Percentiles rank a stretch among this genome's conserved stretches.
Conservation (phyloP, 345 rosid genomes). For the Durio zibethinus region DNA sequence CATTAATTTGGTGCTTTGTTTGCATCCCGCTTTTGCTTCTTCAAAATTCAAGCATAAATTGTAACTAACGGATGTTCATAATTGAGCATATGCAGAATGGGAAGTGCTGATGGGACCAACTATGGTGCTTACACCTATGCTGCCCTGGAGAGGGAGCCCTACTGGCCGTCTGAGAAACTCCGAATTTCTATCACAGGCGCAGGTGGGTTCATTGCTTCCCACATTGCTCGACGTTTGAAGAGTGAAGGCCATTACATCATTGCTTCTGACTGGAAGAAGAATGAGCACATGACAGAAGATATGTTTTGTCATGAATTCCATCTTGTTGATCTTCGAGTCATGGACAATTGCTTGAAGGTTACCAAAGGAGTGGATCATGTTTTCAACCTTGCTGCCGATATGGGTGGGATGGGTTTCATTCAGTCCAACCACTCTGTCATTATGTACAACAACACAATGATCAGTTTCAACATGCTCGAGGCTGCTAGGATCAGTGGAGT, state of each 20-base stretch:
- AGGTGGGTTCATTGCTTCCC: conserved; percentile 97
- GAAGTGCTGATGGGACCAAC: conserved; percentile 48
- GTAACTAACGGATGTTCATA: neutral
- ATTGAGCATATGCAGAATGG: conserved; percentile 51
- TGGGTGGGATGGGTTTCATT: conserved; percentile 99
- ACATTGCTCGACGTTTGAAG: conserved; percentile 96
- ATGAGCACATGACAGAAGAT: conserved; percentile 97
- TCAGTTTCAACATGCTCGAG: conserved; percentile 97
- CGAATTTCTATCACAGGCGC: conserved; percentile 85
- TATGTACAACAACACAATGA: conserved; percentile 98
- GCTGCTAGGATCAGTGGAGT: conserved; percentile 87
- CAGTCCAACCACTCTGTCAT: conserved; percentile 98
- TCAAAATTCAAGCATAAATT: neutral
- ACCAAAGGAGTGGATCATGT: conserved; percentile 77
- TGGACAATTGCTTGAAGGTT: conserved; percentile 93
- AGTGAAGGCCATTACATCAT: conserved; percentile 91
- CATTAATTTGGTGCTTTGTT: neutral
- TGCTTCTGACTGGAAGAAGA: conserved; percentile 99
- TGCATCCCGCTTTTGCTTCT: neutral
- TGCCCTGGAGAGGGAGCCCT: conserved; percentile 75
- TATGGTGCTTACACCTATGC: conserved; percentile 85
- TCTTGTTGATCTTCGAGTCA: conserved; percentile 91
- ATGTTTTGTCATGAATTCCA: conserved; percentile 98
- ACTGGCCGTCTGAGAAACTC: conserved; percentile 91
- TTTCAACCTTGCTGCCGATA: conserved; percentile 97